Conservation (phyloP, 352 stramenopile genomes). For the Halophytophthora batemanensis region DNA sequence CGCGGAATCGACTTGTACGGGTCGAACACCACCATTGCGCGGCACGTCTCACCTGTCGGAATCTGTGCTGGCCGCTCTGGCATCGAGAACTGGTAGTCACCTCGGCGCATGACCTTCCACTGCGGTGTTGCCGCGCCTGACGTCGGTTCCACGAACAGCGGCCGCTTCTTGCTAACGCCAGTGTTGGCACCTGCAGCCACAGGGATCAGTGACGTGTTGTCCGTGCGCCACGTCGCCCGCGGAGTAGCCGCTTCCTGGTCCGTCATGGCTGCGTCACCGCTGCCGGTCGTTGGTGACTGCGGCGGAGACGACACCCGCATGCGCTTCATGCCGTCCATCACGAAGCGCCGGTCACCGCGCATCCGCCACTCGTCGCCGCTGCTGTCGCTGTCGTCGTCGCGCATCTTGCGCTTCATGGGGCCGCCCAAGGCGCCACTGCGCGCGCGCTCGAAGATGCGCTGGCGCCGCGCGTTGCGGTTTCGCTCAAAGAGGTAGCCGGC, state of each 20-base stretch:
- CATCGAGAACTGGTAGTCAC: constrained; percentile 1
- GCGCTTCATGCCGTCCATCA: constrained; percentile 69
- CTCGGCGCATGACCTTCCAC: constrained; percentile 18
- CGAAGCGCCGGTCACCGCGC: constrained; percentile 4
- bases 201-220: constrained; percentile 21
- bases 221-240: constrained; percentile 15
- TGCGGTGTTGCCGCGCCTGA: background rate
- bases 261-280: constrained; percentile 29
- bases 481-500: constrained; percentile 43
- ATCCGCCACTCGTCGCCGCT: constrained; percentile 9
- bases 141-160: constrained; percentile 12
- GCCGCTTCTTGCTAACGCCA: constrained; percentile 13
- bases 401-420: constrained; percentile 39
- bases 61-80: constrained; percentile 9
- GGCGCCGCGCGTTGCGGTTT: constrained; percentile 33
- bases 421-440: constrained; percentile 17
- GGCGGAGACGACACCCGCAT: constrained; percentile 62
- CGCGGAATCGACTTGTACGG: constrained; percentile 30
- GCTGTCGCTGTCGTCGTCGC: constrained; percentile 24
- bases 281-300: constrained; percentile 5
- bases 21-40: constrained; percentile 62
- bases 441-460: constrained; percentile 45
- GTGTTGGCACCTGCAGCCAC: constrained; percentile 1
- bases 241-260: constrained; percentile 29
- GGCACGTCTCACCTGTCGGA: constrained; percentile 29